These are phyloP conservation scores for Fusarium concolor DNA, from an alignment of 2,329 filamentous ascomycete species.

Conservation along the genomic window DNA sequence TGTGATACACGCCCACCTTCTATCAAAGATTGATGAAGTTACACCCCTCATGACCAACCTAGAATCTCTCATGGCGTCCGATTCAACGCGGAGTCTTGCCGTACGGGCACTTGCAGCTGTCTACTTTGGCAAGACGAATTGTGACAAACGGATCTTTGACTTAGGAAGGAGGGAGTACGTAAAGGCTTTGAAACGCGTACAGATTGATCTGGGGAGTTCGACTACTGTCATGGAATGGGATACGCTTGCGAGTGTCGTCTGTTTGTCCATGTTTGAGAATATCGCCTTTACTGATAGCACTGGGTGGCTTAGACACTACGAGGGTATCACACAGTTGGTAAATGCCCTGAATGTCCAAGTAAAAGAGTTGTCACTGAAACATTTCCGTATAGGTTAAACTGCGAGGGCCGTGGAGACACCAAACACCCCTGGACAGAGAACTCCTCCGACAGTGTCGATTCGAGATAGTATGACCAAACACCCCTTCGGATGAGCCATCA, in stretches of 20 bases:
- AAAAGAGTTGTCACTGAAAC: neutral
- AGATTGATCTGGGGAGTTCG: neutral
- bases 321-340: slow-evolving; percentile 17
- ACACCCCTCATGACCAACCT: slow-evolving; percentile 11
- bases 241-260: slow-evolving; percentile 22
- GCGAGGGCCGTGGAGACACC: slow-evolving; percentile 14
- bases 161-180: slow-evolving; percentile 7
- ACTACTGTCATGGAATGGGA: slow-evolving; percentile 10
- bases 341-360: fast-evolving
- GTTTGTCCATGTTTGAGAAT: slow-evolving; percentile 21
- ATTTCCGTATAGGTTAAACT: neutral
- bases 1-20: slow-evolving; percentile 8
- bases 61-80: neutral
- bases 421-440: slow-evolving; percentile 3
- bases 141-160: neutral
- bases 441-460: slow-evolving; percentile 19
- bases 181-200: neutral
- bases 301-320: slow-evolving; percentile 20
- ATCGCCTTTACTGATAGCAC: slow-evolving; percentile 18
- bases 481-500: fast-evolving
- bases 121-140: slow-evolving; percentile 19
- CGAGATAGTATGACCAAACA: neutral
- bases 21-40: slow-evolving; percentile 14
- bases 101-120: slow-evolving; percentile 18
- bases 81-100: slow-evolving; percentile 1